Percentiles rank a stretch among this genome's conserved stretches.
Conservation (phyloP, 108 stramenopile species). For the Cylindrotheca fusiformis region DNA sequence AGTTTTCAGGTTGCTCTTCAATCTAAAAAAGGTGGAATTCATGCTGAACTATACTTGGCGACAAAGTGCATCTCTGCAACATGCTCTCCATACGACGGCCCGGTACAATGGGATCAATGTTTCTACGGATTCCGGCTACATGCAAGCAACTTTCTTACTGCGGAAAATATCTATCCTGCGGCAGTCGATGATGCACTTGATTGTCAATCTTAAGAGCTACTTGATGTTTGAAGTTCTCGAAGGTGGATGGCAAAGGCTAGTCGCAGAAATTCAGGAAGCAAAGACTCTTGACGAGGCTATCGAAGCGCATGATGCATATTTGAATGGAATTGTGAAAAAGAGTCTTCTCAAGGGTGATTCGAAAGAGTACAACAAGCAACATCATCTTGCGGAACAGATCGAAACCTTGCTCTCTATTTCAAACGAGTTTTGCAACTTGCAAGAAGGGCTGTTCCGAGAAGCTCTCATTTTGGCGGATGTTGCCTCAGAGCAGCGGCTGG, state of each 20-base stretch:
- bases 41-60: conserved; percentile 93
- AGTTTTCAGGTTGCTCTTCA: conserved; percentile 90
- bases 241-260: conserved; percentile 85
- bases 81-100: conserved; percentile 62
- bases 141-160: conserved; percentile 65
- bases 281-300: conserved; percentile 89
- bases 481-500: conserved; percentile 49
- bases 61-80: conserved; percentile 83
- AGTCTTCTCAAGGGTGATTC: conserved; percentile 53
- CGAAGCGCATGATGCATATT: conserved; percentile 88
- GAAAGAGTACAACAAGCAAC: conserved; percentile 22
- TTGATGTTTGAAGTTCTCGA: conserved; percentile 99
- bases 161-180: conserved; percentile 88
- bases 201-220: conserved; percentile 94
- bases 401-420: conserved; percentile 56
- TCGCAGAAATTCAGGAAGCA: conserved; percentile 60
- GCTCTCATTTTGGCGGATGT: conserved; percentile 61
- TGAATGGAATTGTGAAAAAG: conserved; percentile 75
- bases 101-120: conserved; percentile 47
- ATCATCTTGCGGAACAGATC: conserved; percentile 49
- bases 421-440: conserved; percentile 77
- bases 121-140: conserved; percentile 36
- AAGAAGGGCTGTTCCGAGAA: conserved; percentile 68
- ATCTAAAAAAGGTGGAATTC: conserved; percentile 92
- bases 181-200: conserved; percentile 94